phyloP scores from a whole-genome alignment of 73 alveolate species.

The Effrenium voratum region DNA sequence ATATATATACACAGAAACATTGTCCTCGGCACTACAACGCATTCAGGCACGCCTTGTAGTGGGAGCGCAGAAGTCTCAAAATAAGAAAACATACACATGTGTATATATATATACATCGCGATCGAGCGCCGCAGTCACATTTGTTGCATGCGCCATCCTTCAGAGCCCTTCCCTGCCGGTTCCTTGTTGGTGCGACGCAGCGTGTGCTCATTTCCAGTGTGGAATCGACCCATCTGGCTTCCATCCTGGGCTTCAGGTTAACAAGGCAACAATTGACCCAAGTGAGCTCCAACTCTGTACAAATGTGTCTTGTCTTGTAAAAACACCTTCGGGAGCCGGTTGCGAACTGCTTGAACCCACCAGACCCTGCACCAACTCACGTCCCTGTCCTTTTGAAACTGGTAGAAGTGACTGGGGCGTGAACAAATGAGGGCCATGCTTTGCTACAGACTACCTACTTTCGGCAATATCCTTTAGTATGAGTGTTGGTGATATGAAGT shows the following conservation, averaged over 20 bases:
- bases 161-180: background rate
- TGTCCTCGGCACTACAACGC: background rate
- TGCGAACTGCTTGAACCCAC: background rate
- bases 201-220: constrained; percentile 45
- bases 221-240: constrained; percentile 48
- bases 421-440: no score
- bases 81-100: no score
- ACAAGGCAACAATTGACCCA: background rate
- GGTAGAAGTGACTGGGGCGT: no score
- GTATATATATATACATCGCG: no score
- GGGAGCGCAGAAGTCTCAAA: no score
- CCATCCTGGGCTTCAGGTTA: background rate
- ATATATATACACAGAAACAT: background rate
- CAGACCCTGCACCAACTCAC: no score
- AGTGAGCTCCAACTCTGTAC: background rate
- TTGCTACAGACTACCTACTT: no score
- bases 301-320: background rate
- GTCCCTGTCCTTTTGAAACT: no score
- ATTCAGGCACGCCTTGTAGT: background rate
- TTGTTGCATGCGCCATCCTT: no score
- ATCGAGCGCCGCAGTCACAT: no score
- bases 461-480: no score
- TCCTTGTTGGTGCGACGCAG: constrained; percentile 37
- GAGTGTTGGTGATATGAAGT: no score
- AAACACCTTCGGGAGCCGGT: background rate